Percentiles rank a stretch among this genome's conserved stretches.
These are phyloP conservation scores for Magnusiomyces starmeri DNA, from an alignment of 1,139 yeast genomes.

Conservation along the genomic window DNA sequence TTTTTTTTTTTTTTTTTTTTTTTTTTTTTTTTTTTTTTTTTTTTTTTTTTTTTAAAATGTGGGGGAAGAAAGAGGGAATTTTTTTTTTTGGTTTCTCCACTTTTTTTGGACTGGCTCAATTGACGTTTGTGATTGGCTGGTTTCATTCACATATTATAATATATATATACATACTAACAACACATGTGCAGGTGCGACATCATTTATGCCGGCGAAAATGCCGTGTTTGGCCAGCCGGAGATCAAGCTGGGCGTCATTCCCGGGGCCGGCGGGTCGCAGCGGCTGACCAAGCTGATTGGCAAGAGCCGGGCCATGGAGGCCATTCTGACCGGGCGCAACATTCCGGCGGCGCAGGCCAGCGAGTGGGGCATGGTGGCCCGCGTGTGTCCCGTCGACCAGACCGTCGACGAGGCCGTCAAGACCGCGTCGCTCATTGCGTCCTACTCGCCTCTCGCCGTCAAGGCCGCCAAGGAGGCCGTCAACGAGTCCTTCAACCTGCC, in stretches of 20 bases:
- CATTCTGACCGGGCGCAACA: slow-evolving; percentile 41
- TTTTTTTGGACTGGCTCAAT: neutral
- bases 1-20: neutral
- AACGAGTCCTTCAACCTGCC: slow-evolving; percentile 37
- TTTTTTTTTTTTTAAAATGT: neutral
- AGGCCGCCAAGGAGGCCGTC: slow-evolving; percentile 43
- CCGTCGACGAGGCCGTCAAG: slow-evolving; percentile 41
- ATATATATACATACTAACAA: too few relatives aligned
- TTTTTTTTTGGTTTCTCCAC: too few relatives aligned
- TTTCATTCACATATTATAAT: too few relatives aligned
- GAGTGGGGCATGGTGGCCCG: slow-evolving; percentile 45
- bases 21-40: neutral
- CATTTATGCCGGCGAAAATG: slow-evolving; percentile 43
- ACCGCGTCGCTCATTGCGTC: slow-evolving; percentile 40
- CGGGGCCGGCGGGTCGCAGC: slow-evolving; percentile 49
- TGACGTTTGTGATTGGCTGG: neutral
- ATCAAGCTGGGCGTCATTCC: slow-evolving; percentile 47
- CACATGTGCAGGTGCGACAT: slow-evolving; percentile 36
- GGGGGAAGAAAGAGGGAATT: too few relatives aligned
- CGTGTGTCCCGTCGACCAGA: slow-evolving; percentile 36
- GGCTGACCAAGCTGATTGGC: slow-evolving; percentile 42
- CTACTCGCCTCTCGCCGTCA: slow-evolving; percentile 40
- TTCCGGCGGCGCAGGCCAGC: slow-evolving; percentile 41
- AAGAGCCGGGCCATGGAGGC: slow-evolving; percentile 44
- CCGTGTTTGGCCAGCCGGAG: slow-evolving; percentile 50